These are phyloP conservation scores for Xenoacremonium recifei DNA, from an alignment of 2,329 filamentous ascomycete species.

Conservation along the genomic window DNA sequence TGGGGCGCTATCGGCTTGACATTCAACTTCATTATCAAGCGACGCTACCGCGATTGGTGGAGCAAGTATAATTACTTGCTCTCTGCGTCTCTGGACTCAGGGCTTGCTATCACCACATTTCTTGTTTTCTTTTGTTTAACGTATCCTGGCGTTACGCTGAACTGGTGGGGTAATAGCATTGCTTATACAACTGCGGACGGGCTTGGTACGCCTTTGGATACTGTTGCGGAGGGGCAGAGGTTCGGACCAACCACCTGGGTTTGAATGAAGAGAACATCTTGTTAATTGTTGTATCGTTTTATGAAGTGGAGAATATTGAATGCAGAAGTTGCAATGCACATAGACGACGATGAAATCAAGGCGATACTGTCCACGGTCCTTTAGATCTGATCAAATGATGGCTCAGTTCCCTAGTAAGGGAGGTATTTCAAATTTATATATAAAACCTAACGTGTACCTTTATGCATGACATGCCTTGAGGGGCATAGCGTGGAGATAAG, in stretches of 20 bases:
- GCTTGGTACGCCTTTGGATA: conserved; percentile 18
- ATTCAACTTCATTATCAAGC: conserved; percentile 57
- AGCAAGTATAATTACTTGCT: conserved; percentile 41
- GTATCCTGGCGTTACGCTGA: conserved; percentile 34
- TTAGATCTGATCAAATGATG: too few species aligned
- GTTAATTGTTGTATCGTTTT: too few species aligned
- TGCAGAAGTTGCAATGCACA: too few species aligned
- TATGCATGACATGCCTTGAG: too few species aligned
- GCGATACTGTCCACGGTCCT: too few species aligned
- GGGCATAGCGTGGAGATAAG: too few species aligned
- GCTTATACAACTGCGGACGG: conserved; percentile 34
- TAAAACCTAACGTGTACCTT: too few species aligned
- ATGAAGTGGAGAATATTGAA: too few species aligned
- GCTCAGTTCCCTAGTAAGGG: too few species aligned
- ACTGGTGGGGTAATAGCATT: conserved; percentile 53
- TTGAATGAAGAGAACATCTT: too few species aligned
- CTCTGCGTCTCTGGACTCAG: conserved; percentile 38
- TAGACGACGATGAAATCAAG: too few species aligned
- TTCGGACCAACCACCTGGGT: conserved; percentile 34
- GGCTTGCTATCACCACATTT: conserved; percentile 36
- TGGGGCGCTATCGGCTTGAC: conserved; percentile 58
- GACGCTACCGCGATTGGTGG: conserved; percentile 59
- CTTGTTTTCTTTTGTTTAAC: conserved; percentile 28
- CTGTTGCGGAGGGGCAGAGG: conserved; percentile 20
- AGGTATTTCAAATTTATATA: too few species aligned